These are phyloP conservation scores for Yamadazyma nakazawae DNA, from an alignment of 805 yeast genomes.

Conservation along the genomic window DNA sequence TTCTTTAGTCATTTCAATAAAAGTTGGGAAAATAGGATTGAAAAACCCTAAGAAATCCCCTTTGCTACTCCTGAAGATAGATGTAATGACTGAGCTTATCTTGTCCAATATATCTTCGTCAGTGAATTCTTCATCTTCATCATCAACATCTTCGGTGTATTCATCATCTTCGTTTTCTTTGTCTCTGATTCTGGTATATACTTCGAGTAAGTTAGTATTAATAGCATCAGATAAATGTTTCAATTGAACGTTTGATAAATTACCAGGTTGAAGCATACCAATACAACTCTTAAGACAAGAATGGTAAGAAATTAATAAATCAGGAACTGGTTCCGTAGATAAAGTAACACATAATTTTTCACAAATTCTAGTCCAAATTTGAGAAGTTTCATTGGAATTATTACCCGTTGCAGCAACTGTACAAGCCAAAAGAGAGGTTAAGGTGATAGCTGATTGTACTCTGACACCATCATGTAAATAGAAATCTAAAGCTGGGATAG, in stretches of 20 bases:
- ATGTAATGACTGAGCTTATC: conserved; percentile 68
- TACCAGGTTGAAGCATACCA: conserved; percentile 61
- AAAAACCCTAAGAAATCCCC: conserved; percentile 60
- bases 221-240: conserved; percentile 56
- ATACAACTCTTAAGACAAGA: conserved; percentile 65
- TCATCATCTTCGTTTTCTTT: conserved; percentile 76
- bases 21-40: conserved; percentile 59
- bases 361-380: conserved; percentile 69
- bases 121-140: conserved; percentile 78
- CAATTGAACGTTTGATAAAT: conserved; percentile 56
- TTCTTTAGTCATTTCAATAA: conserved; percentile 60
- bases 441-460: conserved; percentile 80
- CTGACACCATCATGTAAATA: conserved; percentile 93
- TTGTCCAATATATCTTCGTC: conserved; percentile 91
- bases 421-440: conserved; percentile 72
- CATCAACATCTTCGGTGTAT: conserved; percentile 81
- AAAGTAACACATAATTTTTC: conserved; percentile 65
- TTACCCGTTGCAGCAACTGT: conserved; percentile 54
- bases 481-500: conserved; percentile 85
- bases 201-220: conserved; percentile 58
- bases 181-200: conserved; percentile 64
- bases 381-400: conserved; percentile 57
- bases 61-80: conserved; percentile 63
- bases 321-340: conserved; percentile 78
- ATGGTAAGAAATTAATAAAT: conserved; percentile 75